Evolutionary conservation across 2,329 filamentous ascomycete species (phyloP).

Genomic region (Colletotrichum sublineola): DNA sequence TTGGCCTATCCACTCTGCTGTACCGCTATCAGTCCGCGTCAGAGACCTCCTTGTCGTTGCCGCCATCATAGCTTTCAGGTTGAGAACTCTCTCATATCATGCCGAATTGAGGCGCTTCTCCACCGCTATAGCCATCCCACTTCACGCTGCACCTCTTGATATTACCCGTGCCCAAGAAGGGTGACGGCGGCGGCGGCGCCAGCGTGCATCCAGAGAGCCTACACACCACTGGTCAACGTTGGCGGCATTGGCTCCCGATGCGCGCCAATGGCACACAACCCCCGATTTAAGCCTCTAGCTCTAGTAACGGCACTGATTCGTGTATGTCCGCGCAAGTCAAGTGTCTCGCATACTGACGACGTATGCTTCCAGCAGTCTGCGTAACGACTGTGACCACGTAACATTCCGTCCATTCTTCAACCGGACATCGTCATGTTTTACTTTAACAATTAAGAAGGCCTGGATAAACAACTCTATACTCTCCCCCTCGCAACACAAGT

Average conservation of each 20-base stretch:
- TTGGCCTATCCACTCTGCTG: neutral
- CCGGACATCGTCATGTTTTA: neutral
- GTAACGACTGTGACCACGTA: neutral
- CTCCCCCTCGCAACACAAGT: neutral
- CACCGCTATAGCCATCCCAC: neutral
- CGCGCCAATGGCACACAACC: constrained; percentile 8
- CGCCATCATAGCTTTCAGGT: neutral
- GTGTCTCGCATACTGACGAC: too few species aligned
- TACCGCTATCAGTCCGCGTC: neutral
- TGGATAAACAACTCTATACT: neutral
- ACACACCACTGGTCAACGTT: neutral
- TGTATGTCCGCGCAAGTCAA: neutral
- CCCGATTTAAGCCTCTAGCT: neutral
- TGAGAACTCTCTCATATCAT: neutral
- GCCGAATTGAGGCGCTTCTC: neutral
- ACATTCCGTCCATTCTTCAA: too few species aligned
- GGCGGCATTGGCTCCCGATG: neutral
- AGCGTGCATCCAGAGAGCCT: neutral
- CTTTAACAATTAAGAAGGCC: neutral
- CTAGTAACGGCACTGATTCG: neutral
- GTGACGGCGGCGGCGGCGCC: neutral
- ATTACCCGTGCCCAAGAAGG: neutral
- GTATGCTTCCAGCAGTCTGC: too few species aligned
- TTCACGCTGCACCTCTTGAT: neutral
- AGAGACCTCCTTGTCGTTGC: neutral